phyloP scores from a whole-genome alignment of 805 yeast species.

The Nakazawaea anatomiae region DNA sequence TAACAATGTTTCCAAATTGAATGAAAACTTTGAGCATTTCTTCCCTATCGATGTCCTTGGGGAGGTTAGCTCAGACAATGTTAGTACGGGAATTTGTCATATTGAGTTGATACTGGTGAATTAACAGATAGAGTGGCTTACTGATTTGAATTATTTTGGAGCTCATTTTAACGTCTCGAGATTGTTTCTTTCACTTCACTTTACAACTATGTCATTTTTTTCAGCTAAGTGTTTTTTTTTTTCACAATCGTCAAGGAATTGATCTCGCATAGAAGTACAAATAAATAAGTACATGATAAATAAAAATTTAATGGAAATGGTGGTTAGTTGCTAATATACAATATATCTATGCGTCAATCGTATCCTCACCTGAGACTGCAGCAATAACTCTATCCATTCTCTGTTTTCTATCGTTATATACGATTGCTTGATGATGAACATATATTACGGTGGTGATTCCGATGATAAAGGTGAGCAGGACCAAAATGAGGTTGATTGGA shows the following conservation, averaged over 20 bases:
- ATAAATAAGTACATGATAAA: too few species aligned
- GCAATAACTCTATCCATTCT: constrained; percentile 4
- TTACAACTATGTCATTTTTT: too few species aligned
- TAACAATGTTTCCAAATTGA: constrained; percentile 4
- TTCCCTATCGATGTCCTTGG: neutral
- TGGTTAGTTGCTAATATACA: too few species aligned
- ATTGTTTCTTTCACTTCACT: too few species aligned
- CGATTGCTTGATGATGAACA: constrained; percentile 24
- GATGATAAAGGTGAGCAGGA: constrained; percentile 32
- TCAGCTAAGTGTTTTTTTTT: too few species aligned
- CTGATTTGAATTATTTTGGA: neutral
- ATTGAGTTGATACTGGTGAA: too few species aligned
- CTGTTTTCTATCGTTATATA: constrained; percentile 10
- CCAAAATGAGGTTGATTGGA: constrained; percentile 39
- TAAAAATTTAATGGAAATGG: too few species aligned
- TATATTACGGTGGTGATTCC: constrained; percentile 37
- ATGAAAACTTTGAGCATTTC: constrained; percentile 1
- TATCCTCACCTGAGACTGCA: constrained; percentile 4
- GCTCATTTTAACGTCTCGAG: neutral
- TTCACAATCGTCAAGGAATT: too few species aligned
- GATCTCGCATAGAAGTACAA: too few species aligned
- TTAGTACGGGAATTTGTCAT: too few species aligned
- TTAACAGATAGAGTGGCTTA: neutral
- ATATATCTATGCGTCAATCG: neutral
- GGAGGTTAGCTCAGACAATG: constrained; percentile 1